phyloP scores from a whole-genome alignment of 2,329 filamentous ascomycete species.

The Kalaharituber pfeilii region DNA sequence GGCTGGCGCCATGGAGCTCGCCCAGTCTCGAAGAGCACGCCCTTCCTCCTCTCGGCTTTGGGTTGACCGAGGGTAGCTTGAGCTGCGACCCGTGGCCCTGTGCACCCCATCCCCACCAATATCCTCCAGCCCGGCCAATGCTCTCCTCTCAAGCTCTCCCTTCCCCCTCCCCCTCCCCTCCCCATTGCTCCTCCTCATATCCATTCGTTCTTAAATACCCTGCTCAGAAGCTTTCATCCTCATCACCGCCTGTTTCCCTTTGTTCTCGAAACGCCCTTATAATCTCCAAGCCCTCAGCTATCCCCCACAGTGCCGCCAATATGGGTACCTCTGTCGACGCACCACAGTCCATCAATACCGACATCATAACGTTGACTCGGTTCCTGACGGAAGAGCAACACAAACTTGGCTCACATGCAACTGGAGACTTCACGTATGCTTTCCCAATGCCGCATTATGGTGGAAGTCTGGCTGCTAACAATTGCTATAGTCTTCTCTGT shows the following conservation, averaged over 20 bases:
- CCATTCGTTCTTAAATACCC: slow-evolving; percentile 2
- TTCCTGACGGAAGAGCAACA: slow-evolving; percentile 96
- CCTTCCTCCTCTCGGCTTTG: too few relatives aligned
- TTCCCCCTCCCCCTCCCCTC: slow-evolving; percentile 1
- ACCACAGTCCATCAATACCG: slow-evolving; percentile 73
- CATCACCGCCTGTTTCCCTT: neutral
- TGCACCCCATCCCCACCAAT: too few relatives aligned
- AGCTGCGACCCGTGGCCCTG: too few relatives aligned
- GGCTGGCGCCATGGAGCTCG: too few relatives aligned
- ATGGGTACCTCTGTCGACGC: slow-evolving; percentile 26
- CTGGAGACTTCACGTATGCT: slow-evolving; percentile 90
- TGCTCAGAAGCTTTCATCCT: neutral
- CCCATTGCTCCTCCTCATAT: neutral
- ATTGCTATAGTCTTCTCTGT: slow-evolving; percentile 56
- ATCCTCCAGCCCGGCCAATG: too few relatives aligned
- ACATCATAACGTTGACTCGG: slow-evolving; percentile 87
- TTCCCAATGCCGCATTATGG: slow-evolving; percentile 1
- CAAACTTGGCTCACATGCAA: slow-evolving; percentile 52
- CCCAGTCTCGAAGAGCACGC: too few relatives aligned
- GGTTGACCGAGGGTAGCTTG: too few relatives aligned
- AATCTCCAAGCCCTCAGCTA: slow-evolving; percentile 1
- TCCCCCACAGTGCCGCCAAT: slow-evolving; percentile 25
- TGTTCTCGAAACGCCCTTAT: too few relatives aligned
- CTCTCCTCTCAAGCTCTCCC: too few relatives aligned
- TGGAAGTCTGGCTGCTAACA: neutral